A percentile compares a stretch with the other conserved stretches of the same genome.
phyloP scores from a whole-genome alignment of 2,329 filamentous ascomycete genomes.

The Colletotrichum somersetense region DNA sequence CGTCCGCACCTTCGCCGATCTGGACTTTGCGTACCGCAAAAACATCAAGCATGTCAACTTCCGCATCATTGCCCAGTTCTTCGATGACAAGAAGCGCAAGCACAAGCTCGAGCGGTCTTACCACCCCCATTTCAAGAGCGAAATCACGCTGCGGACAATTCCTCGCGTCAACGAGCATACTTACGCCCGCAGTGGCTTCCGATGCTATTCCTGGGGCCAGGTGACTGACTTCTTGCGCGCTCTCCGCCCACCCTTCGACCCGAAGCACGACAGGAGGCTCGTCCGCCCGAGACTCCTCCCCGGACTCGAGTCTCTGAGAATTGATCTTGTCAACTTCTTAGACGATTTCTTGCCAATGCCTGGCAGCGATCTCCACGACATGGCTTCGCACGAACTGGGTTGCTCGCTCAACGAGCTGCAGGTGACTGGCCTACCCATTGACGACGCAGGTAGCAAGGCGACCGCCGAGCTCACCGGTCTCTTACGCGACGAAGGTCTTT shows the following conservation, averaged over 20 bases:
- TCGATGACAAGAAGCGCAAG: slow-evolving; percentile 59
- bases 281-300: slow-evolving; percentile 60
- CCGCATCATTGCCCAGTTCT: slow-evolving; percentile 68
- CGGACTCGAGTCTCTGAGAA: slow-evolving; percentile 59
- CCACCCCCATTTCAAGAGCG: slow-evolving; percentile 58
- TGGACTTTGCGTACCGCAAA: slow-evolving; percentile 57
- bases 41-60: slow-evolving; percentile 61
- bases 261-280: slow-evolving; percentile 51
- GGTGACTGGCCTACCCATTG: slow-evolving; percentile 64
- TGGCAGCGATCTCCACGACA: slow-evolving; percentile 62
- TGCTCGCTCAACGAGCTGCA: slow-evolving; percentile 66
- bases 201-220: slow-evolving; percentile 67
- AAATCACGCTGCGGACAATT: slow-evolving; percentile 57
- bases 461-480: slow-evolving; percentile 63
- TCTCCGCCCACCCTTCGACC: slow-evolving; percentile 64
- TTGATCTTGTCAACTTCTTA: slow-evolving; percentile 68
- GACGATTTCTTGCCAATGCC: slow-evolving; percentile 60
- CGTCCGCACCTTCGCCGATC: slow-evolving; percentile 62
- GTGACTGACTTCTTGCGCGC: slow-evolving; percentile 65
- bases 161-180: slow-evolving; percentile 59
- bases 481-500: slow-evolving; percentile 66
- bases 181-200: slow-evolving; percentile 64
- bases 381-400: slow-evolving; percentile 66
- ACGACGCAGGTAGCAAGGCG: slow-evolving; percentile 62
- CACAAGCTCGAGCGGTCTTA: slow-evolving; percentile 59